Conservation (phyloP, 768 basidiomycete genomes). For the Filobasidium floriforme region DNA sequence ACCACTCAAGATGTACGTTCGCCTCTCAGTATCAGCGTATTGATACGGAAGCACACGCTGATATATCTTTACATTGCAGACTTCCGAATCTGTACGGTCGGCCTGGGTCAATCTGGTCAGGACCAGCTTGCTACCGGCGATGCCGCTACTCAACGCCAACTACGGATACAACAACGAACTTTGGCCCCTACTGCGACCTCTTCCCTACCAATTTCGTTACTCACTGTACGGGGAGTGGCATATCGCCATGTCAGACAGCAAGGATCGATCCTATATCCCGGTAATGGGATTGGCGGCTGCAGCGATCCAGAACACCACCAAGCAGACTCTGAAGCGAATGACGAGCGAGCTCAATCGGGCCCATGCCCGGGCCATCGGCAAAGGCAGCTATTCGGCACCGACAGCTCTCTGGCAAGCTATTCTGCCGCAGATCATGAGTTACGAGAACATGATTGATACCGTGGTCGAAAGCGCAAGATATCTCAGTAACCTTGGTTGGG, state of each 20-base stretch:
- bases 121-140: conserved; percentile 71
- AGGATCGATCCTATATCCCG: conserved; percentile 48
- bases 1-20: conserved; percentile 20
- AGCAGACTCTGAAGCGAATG: conserved; percentile 77
- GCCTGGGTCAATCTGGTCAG: conserved; percentile 74
- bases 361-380: conserved; percentile 78
- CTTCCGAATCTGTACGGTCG: conserved; percentile 32
- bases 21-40: not conserved
- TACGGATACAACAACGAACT: conserved; percentile 84
- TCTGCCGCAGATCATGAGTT: conserved; percentile 89
- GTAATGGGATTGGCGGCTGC: conserved; percentile 46
- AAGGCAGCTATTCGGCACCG: conserved; percentile 89
- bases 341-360: conserved; percentile 49
- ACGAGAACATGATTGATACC: conserved; percentile 77
- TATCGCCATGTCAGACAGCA: conserved; percentile 59
- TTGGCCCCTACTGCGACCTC: conserved; percentile 78
- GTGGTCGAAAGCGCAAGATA: conserved; percentile 83
- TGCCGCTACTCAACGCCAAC: conserved; percentile 75
- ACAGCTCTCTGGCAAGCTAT: conserved; percentile 81
- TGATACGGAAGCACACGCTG: not conserved
- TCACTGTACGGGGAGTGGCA: conserved; percentile 94
- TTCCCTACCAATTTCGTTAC: conserved; percentile 74
- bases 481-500: conserved; percentile 87
- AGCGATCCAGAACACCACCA: conserved; percentile 79
- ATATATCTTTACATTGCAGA: conserved; percentile 22